phyloP scores from a whole-genome alignment of 768 basidiomycete genomes.

The Naematelia encephala region DNA sequence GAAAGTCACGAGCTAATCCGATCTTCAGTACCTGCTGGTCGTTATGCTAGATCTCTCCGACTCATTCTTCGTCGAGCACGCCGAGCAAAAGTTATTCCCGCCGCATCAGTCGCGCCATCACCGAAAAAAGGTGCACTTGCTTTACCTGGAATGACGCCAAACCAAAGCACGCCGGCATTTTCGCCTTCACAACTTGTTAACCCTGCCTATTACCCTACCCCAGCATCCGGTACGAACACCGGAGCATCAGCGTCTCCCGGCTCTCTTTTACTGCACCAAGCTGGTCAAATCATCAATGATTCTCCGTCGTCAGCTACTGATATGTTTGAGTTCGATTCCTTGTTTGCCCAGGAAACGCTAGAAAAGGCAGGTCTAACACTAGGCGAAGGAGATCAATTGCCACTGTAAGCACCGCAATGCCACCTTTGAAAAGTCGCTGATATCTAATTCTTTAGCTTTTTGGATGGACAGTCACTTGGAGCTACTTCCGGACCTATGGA shows the following conservation, averaged over 20 bases:
- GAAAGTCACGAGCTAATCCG: no score
- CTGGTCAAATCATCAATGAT: conserved; percentile 35
- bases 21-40: conserved; percentile 77
- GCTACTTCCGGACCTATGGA: conserved; percentile 25
- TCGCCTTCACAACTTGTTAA: conserved; percentile 42
- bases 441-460: conserved; percentile 28
- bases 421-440: not conserved
- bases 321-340: conserved; percentile 45
- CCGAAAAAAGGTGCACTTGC: conserved; percentile 24
- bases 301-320: conserved; percentile 42
- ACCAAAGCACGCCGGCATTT: conserved; percentile 17
- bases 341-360: conserved; percentile 46
- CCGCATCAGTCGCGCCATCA: conserved; percentile 41
- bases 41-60: conserved; percentile 84
- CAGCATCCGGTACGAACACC: not conserved
- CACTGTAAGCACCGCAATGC: conserved; percentile 34
- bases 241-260: conserved; percentile 23
- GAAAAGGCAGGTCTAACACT: conserved; percentile 41
- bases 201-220: conserved; percentile 26
- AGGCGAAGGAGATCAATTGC: conserved; percentile 43
- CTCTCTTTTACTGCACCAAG: conserved; percentile 17
- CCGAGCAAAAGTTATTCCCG: conserved; percentile 51
- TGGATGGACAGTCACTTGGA: conserved; percentile 48
- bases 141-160: conserved; percentile 14
- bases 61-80: conserved; percentile 69